Percentiles rank a stretch among this genome's conserved stretches.
These are phyloP conservation scores for Boletus edulis DNA, from an alignment of 768 basidiomycete species.

Conservation along the genomic window DNA sequence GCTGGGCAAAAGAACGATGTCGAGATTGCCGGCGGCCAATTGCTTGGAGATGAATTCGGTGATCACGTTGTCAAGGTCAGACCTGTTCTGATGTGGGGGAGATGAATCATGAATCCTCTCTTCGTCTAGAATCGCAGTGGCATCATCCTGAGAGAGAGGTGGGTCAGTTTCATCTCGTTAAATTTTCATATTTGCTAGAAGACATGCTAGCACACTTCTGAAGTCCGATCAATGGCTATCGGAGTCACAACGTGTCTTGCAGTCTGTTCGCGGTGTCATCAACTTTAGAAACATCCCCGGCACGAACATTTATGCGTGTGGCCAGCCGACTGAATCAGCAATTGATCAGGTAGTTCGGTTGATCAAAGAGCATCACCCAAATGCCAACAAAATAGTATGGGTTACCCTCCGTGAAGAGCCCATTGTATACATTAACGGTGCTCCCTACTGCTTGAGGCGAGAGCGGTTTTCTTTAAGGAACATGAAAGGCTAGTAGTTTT, in stretches of 20 bases:
- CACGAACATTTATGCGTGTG: conserved; percentile 86
- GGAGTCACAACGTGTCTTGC: conserved; percentile 62
- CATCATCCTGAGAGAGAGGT: conserved; percentile 91
- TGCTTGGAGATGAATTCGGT: conserved; percentile 94
- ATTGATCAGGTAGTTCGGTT: conserved; percentile 74
- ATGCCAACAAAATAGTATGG: conserved; percentile 73
- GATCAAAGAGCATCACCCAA: conserved; percentile 60
- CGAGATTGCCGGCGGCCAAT: conserved; percentile 75
- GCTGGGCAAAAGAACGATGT: conserved; percentile 74
- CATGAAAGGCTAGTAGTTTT: conserved; percentile 68
- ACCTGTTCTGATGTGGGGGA: neutral
- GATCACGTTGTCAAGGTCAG: conserved; percentile 87
- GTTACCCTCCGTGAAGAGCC: conserved; percentile 93
- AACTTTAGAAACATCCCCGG: conserved; percentile 86
- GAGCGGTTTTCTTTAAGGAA: conserved; percentile 88
- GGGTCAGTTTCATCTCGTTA: conserved; percentile 22
- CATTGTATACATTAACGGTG: conserved; percentile 88
- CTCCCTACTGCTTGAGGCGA: conserved; percentile 84
- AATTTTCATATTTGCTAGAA: neutral
- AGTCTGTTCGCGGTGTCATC: conserved; percentile 86
- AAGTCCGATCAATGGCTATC: conserved; percentile 93
- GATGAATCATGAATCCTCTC: neutral
- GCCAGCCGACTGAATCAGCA: conserved; percentile 86
- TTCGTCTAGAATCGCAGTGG: conserved; percentile 81
- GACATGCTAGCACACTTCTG: conserved; percentile 60